Conservation (phyloP, 23 red algal species). For the Gracilariopsis chorda region DNA sequence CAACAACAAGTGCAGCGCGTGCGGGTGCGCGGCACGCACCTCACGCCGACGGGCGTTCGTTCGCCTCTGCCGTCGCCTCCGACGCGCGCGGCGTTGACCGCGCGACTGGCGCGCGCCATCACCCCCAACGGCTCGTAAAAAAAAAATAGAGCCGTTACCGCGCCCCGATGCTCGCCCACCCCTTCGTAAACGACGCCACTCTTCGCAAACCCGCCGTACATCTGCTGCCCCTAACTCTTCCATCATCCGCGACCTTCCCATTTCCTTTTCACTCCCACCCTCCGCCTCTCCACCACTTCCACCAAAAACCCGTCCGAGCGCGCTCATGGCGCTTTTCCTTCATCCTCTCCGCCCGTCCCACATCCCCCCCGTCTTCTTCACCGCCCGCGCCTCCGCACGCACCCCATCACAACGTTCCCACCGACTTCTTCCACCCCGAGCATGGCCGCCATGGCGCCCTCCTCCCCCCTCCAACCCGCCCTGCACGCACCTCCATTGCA, state of each 20-base stretch:
- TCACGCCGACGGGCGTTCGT: too few species aligned
- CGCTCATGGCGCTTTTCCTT: not conserved
- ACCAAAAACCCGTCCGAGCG: not conserved
- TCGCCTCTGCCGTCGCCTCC: not conserved
- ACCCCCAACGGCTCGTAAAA: too few species aligned
- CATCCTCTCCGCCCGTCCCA: not conserved
- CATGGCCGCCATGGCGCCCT: constrained; percentile 41
- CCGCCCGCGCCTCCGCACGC: not conserved
- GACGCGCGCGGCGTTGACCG: not conserved
- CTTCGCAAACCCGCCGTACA: too few species aligned
- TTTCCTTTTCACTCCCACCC: too few species aligned
- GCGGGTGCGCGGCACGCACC: not conserved
- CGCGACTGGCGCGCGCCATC: not conserved
- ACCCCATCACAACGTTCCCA: too few species aligned
- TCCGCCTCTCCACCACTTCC: too few species aligned
- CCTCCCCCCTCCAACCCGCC: not conserved
- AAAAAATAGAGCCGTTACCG: not conserved
- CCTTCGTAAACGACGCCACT: not conserved
- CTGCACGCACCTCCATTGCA: constrained; percentile 48
- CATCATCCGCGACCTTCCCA: too few species aligned
- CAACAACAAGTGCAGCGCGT: not conserved
- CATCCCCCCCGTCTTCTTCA: not conserved
- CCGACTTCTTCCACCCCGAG: too few species aligned
- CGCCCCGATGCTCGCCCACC: not conserved
- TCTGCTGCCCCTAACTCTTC: too few species aligned